Conservation (phyloP, 1,284 basidiomycete genomes). For the Leccinum fuscescens region DNA sequence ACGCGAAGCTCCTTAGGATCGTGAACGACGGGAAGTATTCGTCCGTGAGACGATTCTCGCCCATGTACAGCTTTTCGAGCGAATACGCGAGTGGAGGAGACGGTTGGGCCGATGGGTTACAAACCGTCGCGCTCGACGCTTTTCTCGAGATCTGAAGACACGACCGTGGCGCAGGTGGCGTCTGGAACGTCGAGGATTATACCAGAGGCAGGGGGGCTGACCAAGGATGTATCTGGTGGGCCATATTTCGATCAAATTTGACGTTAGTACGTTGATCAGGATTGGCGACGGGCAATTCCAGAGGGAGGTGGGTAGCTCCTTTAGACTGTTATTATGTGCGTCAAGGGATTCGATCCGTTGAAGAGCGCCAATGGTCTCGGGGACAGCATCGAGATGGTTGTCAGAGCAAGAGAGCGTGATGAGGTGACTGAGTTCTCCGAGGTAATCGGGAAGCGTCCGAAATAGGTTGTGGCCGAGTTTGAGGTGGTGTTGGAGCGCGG, state of each 20-base stretch:
- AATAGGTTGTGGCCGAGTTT: slow-evolving; percentile 88
- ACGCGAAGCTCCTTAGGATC: slow-evolving; percentile 76
- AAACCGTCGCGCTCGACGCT: slow-evolving; percentile 24
- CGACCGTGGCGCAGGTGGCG: slow-evolving; percentile 14
- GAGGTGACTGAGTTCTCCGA: slow-evolving; percentile 75
- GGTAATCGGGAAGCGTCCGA: slow-evolving; percentile 77
- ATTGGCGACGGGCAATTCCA: slow-evolving; percentile 84
- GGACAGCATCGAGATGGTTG: slow-evolving; percentile 82
- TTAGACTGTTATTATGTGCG: slow-evolving; percentile 90
- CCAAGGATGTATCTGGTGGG: slow-evolving; percentile 42
- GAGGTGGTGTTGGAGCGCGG: slow-evolving; percentile 66
- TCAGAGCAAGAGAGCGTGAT: slow-evolving; percentile 83
- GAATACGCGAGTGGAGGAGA: too few relatives aligned
- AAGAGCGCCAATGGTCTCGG: slow-evolving; percentile 75
- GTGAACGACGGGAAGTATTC: slow-evolving; percentile 75
- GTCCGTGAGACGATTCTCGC: slow-evolving; percentile 57
- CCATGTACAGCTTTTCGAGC: too few relatives aligned
- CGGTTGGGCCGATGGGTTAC: too few relatives aligned
- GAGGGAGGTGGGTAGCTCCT: slow-evolving; percentile 70
- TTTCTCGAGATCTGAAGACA: slow-evolving; percentile 27
- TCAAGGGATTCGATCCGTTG: slow-evolving; percentile 77
- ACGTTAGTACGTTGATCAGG: slow-evolving; percentile 78
- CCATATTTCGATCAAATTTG: slow-evolving; percentile 81
- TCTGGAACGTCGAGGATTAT: slow-evolving; percentile 22
- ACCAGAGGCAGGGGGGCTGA: slow-evolving; percentile 12